Evolutionary conservation across 805 yeast genomes (phyloP).

Genomic region (Torulaspora indica): DNA sequence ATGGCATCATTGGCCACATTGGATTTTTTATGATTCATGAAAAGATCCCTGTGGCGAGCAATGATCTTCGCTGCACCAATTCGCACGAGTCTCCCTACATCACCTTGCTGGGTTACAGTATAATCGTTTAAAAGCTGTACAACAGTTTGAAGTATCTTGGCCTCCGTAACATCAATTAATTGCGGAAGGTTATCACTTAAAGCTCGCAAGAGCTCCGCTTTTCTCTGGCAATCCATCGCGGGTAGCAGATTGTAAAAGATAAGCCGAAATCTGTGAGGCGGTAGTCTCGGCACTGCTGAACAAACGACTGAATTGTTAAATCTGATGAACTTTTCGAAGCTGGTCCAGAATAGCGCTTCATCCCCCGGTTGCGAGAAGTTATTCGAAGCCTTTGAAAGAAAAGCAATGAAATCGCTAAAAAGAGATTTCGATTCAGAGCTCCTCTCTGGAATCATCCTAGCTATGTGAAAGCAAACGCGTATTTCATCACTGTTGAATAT

Average conservation of each 20-base stretch:
- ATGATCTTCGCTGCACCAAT: constrained; percentile 36
- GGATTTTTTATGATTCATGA: constrained; percentile 1
- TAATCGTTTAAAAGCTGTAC: constrained; percentile 62
- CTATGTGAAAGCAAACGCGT: constrained; percentile 21
- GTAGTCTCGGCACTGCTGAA: constrained; percentile 18
- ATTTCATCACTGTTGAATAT: constrained; percentile 5
- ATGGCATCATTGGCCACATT: constrained; percentile 22
- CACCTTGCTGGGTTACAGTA: constrained; percentile 76
- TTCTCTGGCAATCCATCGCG: constrained; percentile 17
- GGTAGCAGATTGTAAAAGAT: constrained; percentile 8
- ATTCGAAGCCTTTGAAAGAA: neutral
- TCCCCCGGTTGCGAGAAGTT: constrained; percentile 3
- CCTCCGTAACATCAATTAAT: constrained; percentile 3
- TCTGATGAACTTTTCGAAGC: constrained; percentile 17
- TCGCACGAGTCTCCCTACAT: constrained; percentile 80
- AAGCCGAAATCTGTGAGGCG: constrained; percentile 6
- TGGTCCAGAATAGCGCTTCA: constrained; percentile 7
- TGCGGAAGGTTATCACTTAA: constrained; percentile 4
- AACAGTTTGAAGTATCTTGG: constrained; percentile 2
- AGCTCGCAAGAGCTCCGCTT: constrained; percentile 17
- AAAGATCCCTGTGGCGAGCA: constrained; percentile 4
- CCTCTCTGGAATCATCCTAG: constrained; percentile 15
- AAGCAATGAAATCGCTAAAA: constrained; percentile 2
- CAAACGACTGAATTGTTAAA: constrained; percentile 20
- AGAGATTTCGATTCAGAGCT: constrained; percentile 1